Percentiles rank a stretch among this genome's conserved stretches.
These are phyloP conservation scores for Vitis riparia DNA, from an alignment of 164 flowering plant species.

Conservation along the genomic window DNA sequence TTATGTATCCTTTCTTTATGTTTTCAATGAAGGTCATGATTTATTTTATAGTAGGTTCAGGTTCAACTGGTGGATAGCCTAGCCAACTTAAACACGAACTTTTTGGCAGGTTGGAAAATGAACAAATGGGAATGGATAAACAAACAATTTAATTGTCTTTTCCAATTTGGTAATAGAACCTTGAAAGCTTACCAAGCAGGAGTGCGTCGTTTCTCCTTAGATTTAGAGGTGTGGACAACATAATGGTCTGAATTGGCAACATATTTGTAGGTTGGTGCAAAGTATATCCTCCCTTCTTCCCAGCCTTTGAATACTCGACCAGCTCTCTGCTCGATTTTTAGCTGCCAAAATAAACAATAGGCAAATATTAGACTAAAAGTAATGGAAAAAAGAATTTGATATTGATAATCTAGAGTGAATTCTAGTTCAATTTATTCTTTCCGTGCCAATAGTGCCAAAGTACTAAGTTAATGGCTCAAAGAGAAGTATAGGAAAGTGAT, in stretches of 20 bases:
- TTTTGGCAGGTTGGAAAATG: not conserved
- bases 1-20: no score
- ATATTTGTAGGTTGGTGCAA: conserved; percentile 93
- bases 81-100: no score
- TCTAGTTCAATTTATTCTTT: no score
- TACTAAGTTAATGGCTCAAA: no score
- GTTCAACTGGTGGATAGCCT: no score
- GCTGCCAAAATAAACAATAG: conserved; percentile 36
- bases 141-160: no score
- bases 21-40: no score
- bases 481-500: no score
- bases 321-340: conserved; percentile 65
- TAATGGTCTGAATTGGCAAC: conserved; percentile 65
- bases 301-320: conserved; percentile 83
- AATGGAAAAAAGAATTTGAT: not conserved
- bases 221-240: conserved; percentile 42
- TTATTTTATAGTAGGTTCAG: no score
- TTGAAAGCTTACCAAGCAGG: conserved; percentile 71
- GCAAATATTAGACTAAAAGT: not conserved
- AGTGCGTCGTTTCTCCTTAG: conserved; percentile 63
- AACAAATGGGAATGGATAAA: not conserved
- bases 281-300: conserved; percentile 81
- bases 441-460: no score
- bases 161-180: not conserved
- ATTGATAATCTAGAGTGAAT: no score